Evolutionary conservation across 352 stramenopile species (phyloP), one percentile per base, ranked within the genome.

Genomic region (Globisporangium ultimum): DNA sequence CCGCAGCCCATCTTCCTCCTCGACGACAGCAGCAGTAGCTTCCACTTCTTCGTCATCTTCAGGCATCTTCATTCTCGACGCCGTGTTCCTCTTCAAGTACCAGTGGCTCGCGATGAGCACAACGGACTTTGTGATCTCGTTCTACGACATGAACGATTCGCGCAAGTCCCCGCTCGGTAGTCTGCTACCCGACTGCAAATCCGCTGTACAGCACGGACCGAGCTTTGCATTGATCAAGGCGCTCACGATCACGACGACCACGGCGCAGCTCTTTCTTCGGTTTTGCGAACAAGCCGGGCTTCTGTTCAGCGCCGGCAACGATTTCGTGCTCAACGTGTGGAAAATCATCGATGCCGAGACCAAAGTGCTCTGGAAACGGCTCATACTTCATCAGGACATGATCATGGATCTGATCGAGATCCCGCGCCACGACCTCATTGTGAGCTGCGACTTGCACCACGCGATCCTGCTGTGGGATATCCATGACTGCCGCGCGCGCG

Each of bases 401-500:
- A 54, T 93, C 13, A 67, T 91, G 61, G 84, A 95, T 41, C 49
- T 87, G 4, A 32, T 95, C 1, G 80, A 89, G 38, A 78, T 94
- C 9, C 74, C 75, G 10, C n/a, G 72, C 11, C 87, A 96, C 52
- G 83, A 90, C 48, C 53, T 96, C 38, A 43, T 96, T 2, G 78
- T 80, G 21, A 94, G 74, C 47, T 93, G 84, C 50, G 80, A 89
- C 59, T 70, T 96, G 2, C 72, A 86, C 15, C 65, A 73, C n/a
- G 75, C 53, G 8, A 82, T 96, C 47, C 68, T 87, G 51, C 63
- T 96, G 6, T 96, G 88, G 88, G 87, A 93, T 52, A 66, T 93
- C 22, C 75, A 87, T 14, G 83, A 93, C 46, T 88, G 80, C n/a
- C 72, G 79, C 0, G 46, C 59, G 10, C 77, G 84, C 1, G 86